Evolutionary conservation across 352 stramenopile genomes (phyloP), one percentile per base, ranked within the genome.

Genomic region (Pythium myriotylum): DNA sequence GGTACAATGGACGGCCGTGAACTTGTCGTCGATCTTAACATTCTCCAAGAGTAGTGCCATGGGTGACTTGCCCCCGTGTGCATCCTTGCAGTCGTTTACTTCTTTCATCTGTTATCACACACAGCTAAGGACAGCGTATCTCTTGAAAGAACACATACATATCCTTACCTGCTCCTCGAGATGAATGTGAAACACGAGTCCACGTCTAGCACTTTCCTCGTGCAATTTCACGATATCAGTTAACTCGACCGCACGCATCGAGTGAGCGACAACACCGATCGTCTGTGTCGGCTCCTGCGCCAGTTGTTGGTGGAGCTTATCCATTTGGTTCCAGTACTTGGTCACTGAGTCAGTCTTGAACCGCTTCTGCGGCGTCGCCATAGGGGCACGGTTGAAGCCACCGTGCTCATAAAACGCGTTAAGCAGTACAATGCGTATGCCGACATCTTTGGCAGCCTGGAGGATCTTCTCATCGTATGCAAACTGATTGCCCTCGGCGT

Each of bases 401-500:
- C 83, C 80, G 41, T 89, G 77, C 20, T 89, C 77, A 53, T 92
- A 92, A 54, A 82, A 92, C 9, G 83, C 83, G 41, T 90, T 92
- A 9, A 92, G 70, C 45, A 92, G 53, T 45, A 92, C 83, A 27
- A 92, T 75, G 46, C 83, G 80, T 32, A 92, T 87, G 26, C 81
- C 79, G 24, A 89, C 79, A 32, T 90, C 79, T 17, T 69, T 71
- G 10, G 83, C 80, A 1, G 79, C 83, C 27, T 76, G 68, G 24
- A 92, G 67, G 54, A 92, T 78, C 42, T 79, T 86, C 65, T 85
- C 70, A 42, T 92, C 83, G 61, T 90, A 92, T 24, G 72, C 76
- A 59, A 89, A 92, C 55, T 76, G 65, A 37, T 77, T 69, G 29
- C 63, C 68, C 14, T 85, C 71, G 0, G 69, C 71, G 1, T 73